A percentile compares a stretch with the other conserved stretches of the same genome.
Conservation (phyloP, 768 basidiomycete species). For the Inosperma sp. region DNA sequence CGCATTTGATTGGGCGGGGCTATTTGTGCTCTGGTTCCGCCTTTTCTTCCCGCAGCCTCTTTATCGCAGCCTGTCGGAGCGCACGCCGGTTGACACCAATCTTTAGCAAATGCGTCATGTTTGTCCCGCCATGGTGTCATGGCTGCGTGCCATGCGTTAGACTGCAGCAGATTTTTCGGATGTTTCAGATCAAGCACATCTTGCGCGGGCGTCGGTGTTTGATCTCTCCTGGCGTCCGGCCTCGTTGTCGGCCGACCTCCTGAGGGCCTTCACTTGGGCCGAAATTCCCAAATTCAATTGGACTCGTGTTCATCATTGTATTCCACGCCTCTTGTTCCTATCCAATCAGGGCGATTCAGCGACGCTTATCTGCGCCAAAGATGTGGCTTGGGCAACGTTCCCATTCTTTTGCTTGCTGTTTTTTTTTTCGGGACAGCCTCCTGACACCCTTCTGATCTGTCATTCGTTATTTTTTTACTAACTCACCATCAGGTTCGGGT, state of each 20-base stretch:
- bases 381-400: neutral
- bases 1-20: neutral
- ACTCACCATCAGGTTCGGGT: constrained; percentile 3
- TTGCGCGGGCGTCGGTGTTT: neutral
- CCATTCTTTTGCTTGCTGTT: neutral
- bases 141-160: neutral
- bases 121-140: neutral
- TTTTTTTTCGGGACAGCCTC: neutral
- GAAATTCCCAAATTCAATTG: neutral
- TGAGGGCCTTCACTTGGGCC: neutral
- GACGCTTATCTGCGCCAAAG: neutral
- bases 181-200: neutral
- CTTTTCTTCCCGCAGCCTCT: constrained; percentile 8
- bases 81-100: neutral
- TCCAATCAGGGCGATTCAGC: neutral
- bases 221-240: neutral
- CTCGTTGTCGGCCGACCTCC: constrained; percentile 7
- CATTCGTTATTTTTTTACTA: neutral
- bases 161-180: neutral
- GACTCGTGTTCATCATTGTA: neutral
- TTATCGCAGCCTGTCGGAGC: constrained; percentile 4
- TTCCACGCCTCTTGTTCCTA: neutral
- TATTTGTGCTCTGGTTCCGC: constrained; percentile 5
- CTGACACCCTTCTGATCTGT: neutral
- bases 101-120: constrained; percentile 5